Evolutionary conservation across 2,329 filamentous ascomycete species (phyloP), one percentile per base, ranked within the genome.

Genomic region (Conoideocrella luteorostrata): DNA sequence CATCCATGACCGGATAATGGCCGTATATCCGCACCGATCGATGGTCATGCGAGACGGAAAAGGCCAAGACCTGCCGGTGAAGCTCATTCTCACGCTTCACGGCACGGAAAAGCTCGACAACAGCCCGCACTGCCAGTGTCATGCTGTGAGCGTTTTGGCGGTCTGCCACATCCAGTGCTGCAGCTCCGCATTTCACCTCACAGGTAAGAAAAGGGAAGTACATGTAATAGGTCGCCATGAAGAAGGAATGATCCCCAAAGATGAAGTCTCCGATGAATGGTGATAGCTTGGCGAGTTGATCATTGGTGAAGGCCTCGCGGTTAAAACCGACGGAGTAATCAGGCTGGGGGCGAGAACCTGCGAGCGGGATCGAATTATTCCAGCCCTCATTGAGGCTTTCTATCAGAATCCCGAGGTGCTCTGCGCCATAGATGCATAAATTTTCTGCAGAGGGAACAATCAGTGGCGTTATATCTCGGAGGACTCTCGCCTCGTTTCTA

Each of bases 141-240:
- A 65, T 66, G 50, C 61, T 69, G 29, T 69, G 60, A 33, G 60
- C 61, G 52, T 69, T 68, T 52, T 68, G 60, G 39, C 62, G 56
- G 45, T 68, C 63, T 3, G 64, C 63, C 11, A 65, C 43, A 39
- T 66, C 56, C 5, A 70, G 65, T 1, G 51, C 58, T 18, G 49
- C 56, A 21, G 56, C 52, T 33, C 67, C 62, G 47, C 64, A 70
- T 53, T 73, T 72, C 1, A 73, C 68, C 51, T 76, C 67, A 52
- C 64, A 71, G 0, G 66, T 65, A 0, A 75, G 56, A 48, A 74
- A 75, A 2, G 69, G 69, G 47, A 77, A 72, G 56, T 67, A 70
- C 59, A 74, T 72, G 4, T 64, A 55, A 39, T 60, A 67, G 9
- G 67, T 74, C 9, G 52, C 64, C 58, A 69, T 67, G 43, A 74